Percentiles rank a stretch among this genome's conserved stretches.
Conservation (phyloP, 208 protist genomes). For the Lotmaria passim region DNA sequence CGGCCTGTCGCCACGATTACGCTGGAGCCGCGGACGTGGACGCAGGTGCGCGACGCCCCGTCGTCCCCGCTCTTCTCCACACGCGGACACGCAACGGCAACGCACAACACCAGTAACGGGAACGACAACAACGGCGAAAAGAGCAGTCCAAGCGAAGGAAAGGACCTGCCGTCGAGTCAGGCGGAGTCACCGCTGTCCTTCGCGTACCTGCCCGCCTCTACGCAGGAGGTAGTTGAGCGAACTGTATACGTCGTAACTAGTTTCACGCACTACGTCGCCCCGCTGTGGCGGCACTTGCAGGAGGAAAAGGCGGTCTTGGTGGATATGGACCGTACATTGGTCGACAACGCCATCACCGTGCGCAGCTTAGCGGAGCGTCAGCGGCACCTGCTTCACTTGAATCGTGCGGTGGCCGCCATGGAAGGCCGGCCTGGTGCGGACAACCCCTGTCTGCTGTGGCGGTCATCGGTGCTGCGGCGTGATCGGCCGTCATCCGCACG, state of each 20-base stretch:
- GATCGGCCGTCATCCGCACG: background rate
- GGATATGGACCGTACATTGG: conserved; percentile 85
- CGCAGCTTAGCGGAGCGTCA: conserved; percentile 28
- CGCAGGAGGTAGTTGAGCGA: conserved; percentile 37
- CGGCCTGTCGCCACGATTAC: conserved; percentile 66
- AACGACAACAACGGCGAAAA: background rate
- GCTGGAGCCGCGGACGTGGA: conserved; percentile 31
- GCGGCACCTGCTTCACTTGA: conserved; percentile 26
- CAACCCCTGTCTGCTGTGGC: conserved; percentile 30
- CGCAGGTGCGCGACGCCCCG: background rate
- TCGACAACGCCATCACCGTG: conserved; percentile 78
- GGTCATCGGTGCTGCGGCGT: background rate
- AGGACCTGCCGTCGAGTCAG: background rate
- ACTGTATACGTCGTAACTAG: conserved; percentile 50
- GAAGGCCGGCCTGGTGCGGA: background rate
- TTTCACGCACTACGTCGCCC: conserved; percentile 68
- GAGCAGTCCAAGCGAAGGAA: background rate
- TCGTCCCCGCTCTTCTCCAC: background rate
- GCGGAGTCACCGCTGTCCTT: background rate
- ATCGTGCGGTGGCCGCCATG: conserved; percentile 12
- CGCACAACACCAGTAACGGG: background rate
- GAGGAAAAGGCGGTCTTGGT: conserved; percentile 73
- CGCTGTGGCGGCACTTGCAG: conserved; percentile 61
- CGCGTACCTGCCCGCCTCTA: background rate
- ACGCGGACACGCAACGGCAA: background rate